A percentile compares a stretch with the other conserved stretches of the same genome.
Evolutionary conservation across 164 flowering plant species (phyloP).

Genomic region (Liriodendron chinense): DNA sequence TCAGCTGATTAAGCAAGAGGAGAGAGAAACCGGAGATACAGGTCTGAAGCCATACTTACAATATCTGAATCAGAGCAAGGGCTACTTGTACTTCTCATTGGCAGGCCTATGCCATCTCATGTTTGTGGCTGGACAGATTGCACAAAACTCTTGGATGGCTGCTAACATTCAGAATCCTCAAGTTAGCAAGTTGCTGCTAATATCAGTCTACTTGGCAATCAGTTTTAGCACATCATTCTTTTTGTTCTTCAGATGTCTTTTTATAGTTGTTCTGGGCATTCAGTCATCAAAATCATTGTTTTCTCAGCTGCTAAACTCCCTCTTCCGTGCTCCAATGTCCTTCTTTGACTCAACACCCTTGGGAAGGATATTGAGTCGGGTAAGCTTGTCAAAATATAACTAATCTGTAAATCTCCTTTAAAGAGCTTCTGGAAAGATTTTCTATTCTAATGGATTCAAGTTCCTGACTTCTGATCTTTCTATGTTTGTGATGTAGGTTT

Average conservation of each 20-base stretch:
- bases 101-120: no score
- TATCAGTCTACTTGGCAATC: constrained; percentile 47
- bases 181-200: constrained; percentile 33
- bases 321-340: no score
- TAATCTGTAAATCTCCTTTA: not conserved
- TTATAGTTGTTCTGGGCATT: constrained; percentile 33
- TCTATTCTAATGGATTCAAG: not conserved
- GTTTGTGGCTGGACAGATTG: no score
- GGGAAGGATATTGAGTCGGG: no score
- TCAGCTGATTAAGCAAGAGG: constrained; percentile 70
- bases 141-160: constrained; percentile 88
- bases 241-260: constrained; percentile 32
- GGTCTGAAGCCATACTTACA: no score
- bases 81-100: no score
- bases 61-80: no score
- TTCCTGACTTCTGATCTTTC: not conserved
- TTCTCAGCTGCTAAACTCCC: no score
- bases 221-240: constrained; percentile 27
- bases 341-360: no score
- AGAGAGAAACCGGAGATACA: no score
- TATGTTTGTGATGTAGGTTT: constrained; percentile 34
- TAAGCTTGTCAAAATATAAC: not conserved
- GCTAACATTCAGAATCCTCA: constrained; percentile 45
- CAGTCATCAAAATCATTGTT: constrained; percentile 42
- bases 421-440: not conserved